Evolutionary conservation across 1,139 yeast genomes (phyloP).

Genomic region (Candida tropicalis): DNA sequence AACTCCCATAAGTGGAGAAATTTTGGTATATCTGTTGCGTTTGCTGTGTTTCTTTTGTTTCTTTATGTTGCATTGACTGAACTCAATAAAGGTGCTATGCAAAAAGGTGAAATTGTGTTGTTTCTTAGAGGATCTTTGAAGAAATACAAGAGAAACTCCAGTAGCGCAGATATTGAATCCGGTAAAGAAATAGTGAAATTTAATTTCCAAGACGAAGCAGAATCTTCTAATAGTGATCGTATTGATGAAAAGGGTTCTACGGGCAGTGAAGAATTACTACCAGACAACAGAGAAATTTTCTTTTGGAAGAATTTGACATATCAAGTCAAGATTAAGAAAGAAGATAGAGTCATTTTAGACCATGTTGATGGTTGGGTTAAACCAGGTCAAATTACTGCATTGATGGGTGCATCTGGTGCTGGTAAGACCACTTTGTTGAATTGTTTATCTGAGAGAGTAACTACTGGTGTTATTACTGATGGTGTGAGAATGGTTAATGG

Average conservation of each 20-base stretch:
- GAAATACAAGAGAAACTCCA: slow-evolving; percentile 6
- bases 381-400: slow-evolving; percentile 34
- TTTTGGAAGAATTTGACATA: slow-evolving; percentile 82
- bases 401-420: slow-evolving; percentile 39
- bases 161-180: slow-evolving; percentile 10
- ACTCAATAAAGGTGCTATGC: slow-evolving; percentile 71
- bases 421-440: slow-evolving; percentile 38
- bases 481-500: slow-evolving; percentile 42
- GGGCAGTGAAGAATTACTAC: too few species aligned
- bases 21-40: slow-evolving; percentile 69
- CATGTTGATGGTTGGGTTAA: slow-evolving; percentile 68
- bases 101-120: slow-evolving; percentile 80
- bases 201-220: slow-evolving; percentile 23
- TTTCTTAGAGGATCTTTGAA: slow-evolving; percentile 33
- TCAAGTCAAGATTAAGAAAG: slow-evolving; percentile 66
- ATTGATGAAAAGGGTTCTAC: too few species aligned
- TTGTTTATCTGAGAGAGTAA: slow-evolving; percentile 35
- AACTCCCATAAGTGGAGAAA: slow-evolving; percentile 81
- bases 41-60: slow-evolving; percentile 53
- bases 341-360: slow-evolving; percentile 60
- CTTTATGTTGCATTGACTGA: slow-evolving; percentile 62
- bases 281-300: slow-evolving; percentile 50
- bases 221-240: too few species aligned
- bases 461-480: slow-evolving; percentile 35
- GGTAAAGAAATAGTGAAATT: slow-evolving; percentile 8